Conservation (phyloP, 2,329 filamentous ascomycete species). For the Hypoxylon sp. region DNA sequence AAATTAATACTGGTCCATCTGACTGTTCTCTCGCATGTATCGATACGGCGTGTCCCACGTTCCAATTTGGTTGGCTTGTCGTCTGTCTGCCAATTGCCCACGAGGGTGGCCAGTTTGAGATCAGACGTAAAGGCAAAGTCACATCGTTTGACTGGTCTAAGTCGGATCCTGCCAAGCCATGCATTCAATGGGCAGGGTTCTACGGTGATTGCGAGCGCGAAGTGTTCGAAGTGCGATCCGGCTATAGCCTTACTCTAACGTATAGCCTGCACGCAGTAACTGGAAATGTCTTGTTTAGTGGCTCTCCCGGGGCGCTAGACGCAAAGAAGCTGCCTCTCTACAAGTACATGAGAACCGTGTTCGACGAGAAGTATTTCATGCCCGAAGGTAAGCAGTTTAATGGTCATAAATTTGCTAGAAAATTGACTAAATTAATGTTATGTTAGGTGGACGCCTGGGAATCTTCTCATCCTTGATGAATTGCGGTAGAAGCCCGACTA, state of each 20-base stretch:
- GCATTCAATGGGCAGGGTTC: conserved; percentile 66
- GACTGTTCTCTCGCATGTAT: conserved; percentile 67
- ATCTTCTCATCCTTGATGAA: not conserved
- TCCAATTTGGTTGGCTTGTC: conserved; percentile 66
- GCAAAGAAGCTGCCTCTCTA: conserved; percentile 17
- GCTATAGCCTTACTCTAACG: conserved; percentile 70
- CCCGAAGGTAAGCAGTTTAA: conserved; percentile 5
- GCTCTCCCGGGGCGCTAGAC: conserved; percentile 9
- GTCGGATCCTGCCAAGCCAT: not conserved
- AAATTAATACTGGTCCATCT: conserved; percentile 67
- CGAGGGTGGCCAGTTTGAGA: conserved; percentile 60
- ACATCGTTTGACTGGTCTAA: conserved; percentile 61
- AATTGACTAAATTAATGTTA: not conserved
- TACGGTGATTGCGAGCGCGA: conserved; percentile 69
- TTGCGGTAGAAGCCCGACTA: not conserved
- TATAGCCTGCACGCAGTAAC: conserved; percentile 69
- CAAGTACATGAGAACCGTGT: conserved; percentile 4
- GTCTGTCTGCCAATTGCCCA: conserved; percentile 61
- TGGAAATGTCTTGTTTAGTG: conserved; percentile 38
- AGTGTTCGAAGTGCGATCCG: conserved; percentile 63
- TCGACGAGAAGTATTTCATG: conserved; percentile 6
- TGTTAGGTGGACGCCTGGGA: conserved; percentile 1
- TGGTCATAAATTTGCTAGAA: not conserved
- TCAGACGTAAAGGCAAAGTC: conserved; percentile 58
- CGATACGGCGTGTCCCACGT: conserved; percentile 65